A percentile compares a stretch with the other conserved stretches of the same genome.
Evolutionary conservation across 2,329 filamentous ascomycete genomes (phyloP).

Genomic region (Botryosphaeria agaves): DNA sequence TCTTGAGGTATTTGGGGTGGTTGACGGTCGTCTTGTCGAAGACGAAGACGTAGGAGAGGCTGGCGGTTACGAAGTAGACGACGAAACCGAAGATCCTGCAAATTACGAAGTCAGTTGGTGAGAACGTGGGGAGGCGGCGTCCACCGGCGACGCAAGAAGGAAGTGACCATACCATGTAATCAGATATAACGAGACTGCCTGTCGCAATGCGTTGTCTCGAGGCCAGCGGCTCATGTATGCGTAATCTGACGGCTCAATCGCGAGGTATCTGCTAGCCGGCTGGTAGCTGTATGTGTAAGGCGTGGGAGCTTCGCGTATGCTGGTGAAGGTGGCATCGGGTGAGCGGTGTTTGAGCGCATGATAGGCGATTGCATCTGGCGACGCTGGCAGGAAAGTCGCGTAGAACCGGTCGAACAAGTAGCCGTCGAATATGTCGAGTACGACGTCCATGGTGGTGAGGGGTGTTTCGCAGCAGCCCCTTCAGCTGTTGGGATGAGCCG

Average conservation of each 20-base stretch:
- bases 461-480: neutral
- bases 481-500: too few species aligned
- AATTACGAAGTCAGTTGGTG: too few species aligned
- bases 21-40: slow-evolving; percentile 82
- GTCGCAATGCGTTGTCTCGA: slow-evolving; percentile 61
- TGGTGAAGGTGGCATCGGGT: slow-evolving; percentile 40
- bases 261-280: slow-evolving; percentile 54
- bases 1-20: slow-evolving; percentile 89
- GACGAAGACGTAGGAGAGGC: slow-evolving; percentile 70
- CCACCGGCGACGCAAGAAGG: neutral
- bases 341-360: slow-evolving; percentile 30
- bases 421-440: slow-evolving; percentile 72
- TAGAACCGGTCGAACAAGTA: slow-evolving; percentile 69
- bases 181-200: slow-evolving; percentile 58
- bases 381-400: slow-evolving; percentile 48
- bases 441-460: slow-evolving; percentile 60
- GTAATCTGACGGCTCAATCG: slow-evolving; percentile 51
- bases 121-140: slow-evolving; percentile 4
- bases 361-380: slow-evolving; percentile 35
- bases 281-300: slow-evolving; percentile 43
- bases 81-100: slow-evolving; percentile 74
- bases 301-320: slow-evolving; percentile 21
- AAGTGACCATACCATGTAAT: slow-evolving; percentile 58
- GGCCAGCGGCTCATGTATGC: slow-evolving; percentile 66
- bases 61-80: slow-evolving; percentile 71